Evolutionary conservation across 2,329 filamentous ascomycete species (phyloP).

Genomic region (Fusarium transvaalense): DNA sequence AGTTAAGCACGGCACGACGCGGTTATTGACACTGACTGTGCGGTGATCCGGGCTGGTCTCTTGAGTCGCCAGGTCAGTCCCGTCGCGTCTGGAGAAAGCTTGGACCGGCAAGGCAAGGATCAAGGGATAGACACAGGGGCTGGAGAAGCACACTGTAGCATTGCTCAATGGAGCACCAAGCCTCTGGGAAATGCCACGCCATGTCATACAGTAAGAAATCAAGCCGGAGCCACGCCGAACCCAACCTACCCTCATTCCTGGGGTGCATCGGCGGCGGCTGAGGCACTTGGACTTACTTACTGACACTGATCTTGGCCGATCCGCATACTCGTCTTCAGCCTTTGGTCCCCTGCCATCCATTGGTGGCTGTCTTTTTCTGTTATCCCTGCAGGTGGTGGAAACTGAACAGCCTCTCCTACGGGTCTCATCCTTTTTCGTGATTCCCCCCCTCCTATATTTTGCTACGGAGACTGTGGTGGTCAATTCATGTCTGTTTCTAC

Average conservation of each 20-base stretch:
- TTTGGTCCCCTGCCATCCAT: conserved; percentile 23
- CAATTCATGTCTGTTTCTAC: conserved; percentile 15
- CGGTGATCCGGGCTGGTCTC: conserved; percentile 26
- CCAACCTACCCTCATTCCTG: conserved; percentile 36
- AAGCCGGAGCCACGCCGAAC: conserved; percentile 29
- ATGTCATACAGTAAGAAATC: conserved; percentile 10
- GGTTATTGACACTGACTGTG: conserved; percentile 36
- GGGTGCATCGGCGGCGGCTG: conserved; percentile 32
- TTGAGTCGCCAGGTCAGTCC: conserved; percentile 22
- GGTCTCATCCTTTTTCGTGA: conserved; percentile 9
- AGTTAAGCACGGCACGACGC: conserved; percentile 39
- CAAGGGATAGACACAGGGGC: conserved; percentile 35
- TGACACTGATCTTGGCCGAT: conserved; percentile 17
- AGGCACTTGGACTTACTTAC: conserved; percentile 24
- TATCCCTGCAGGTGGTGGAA: conserved; percentile 32
- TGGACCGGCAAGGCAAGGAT: conserved; percentile 32
- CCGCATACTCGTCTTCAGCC: conserved; percentile 26
- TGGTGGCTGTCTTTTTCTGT: conserved; percentile 32
- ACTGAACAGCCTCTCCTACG: conserved; percentile 23
- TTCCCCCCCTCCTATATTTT: not conserved
- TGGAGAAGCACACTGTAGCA: conserved; percentile 8
- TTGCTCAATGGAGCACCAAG: conserved; percentile 26
- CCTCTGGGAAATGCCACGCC: conserved; percentile 31
- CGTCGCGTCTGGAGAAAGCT: conserved; percentile 39
- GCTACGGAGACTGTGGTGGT: conserved; percentile 12